Percentiles rank a stretch among this genome's conserved stretches.
These are phyloP conservation scores for Phaseolus lunatus DNA, from an alignment of 306 rosid genomes.

Conservation along the genomic window DNA sequence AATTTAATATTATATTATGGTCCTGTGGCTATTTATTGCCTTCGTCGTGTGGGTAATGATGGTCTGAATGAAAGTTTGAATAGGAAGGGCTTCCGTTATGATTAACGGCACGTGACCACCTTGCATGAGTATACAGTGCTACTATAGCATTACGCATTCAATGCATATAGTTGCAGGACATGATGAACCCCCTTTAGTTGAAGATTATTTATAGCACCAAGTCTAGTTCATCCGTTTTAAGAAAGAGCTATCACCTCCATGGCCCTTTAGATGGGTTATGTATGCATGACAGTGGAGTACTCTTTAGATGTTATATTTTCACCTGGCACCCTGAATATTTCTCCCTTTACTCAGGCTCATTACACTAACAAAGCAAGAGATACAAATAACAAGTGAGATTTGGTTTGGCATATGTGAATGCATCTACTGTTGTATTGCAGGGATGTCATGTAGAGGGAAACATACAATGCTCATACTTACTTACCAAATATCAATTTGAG, in stretches of 20 bases:
- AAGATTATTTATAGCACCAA: slow-evolving; percentile 9
- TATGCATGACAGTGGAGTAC: slow-evolving; percentile 20
- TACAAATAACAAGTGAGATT: slow-evolving; percentile 21
- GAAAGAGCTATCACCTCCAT: slow-evolving; percentile 18
- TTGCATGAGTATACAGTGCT: slow-evolving; percentile 27
- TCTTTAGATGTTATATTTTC: slow-evolving; percentile 19
- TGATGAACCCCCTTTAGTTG: not conserved
- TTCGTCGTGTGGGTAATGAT: slow-evolving; percentile 22
- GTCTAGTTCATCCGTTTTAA: slow-evolving; percentile 23
- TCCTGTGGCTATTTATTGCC: slow-evolving; percentile 16
- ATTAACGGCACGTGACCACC: slow-evolving; percentile 7
- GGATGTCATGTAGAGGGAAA: slow-evolving; percentile 1
- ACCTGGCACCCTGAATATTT: not conserved
- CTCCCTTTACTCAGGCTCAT: slow-evolving; percentile 15
- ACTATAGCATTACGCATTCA: slow-evolving; percentile 29
- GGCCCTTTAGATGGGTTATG: not conserved
- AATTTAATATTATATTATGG: slow-evolving; percentile 30
- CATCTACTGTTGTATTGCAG: slow-evolving; percentile 20
- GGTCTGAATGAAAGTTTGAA: slow-evolving; percentile 38
- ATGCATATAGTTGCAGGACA: slow-evolving; percentile 29
- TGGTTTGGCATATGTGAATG: slow-evolving; percentile 27
- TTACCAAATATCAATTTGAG: no score
- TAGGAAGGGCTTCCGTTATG: slow-evolving; percentile 38
- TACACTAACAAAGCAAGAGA: not conserved
- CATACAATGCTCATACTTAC: slow-evolving; percentile 1